These are phyloP conservation scores for Apiospora saccharicola DNA, from an alignment of 2,329 filamentous ascomycete genomes.

Conservation along the genomic window DNA sequence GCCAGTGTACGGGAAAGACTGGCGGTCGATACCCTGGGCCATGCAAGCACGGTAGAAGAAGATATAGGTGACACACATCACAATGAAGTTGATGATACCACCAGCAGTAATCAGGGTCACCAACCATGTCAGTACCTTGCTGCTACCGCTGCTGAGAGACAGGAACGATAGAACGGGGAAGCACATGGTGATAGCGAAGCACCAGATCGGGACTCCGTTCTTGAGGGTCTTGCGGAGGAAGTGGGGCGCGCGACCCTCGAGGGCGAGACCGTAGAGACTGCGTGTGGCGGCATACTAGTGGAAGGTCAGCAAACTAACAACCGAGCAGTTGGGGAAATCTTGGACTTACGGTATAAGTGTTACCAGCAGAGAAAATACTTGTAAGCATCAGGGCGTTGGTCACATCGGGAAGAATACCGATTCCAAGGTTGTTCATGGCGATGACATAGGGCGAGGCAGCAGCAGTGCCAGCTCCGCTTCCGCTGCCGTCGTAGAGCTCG, in stretches of 20 bases:
- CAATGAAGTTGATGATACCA: conserved; percentile 31
- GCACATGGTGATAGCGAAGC: conserved; percentile 60
- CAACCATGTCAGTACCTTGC: conserved; percentile 28
- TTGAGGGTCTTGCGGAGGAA: conserved; percentile 59
- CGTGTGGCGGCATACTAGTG: conserved; percentile 60
- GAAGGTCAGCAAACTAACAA: conserved; percentile 11
- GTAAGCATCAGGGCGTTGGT: conserved; percentile 66
- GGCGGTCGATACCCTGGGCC: conserved; percentile 57
- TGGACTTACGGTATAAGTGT: conserved; percentile 54
- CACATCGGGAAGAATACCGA: conserved; percentile 60
- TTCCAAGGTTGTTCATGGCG: conserved; percentile 60
- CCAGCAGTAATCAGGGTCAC: conserved; percentile 31
- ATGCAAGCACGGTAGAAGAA: conserved; percentile 60
- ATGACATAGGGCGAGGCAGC: conserved; percentile 62
- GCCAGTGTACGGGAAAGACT: conserved; percentile 61
- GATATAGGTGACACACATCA: conserved; percentile 56
- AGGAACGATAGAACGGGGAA: conserved; percentile 69
- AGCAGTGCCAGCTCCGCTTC: conserved; percentile 35
- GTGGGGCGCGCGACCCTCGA: conserved; percentile 59
- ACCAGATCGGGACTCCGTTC: conserved; percentile 67
- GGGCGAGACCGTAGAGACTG: conserved; percentile 61
- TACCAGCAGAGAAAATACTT: conserved; percentile 64
- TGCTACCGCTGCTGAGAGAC: conserved; percentile 36
- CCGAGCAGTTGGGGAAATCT: not conserved
- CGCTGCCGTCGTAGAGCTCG: conserved; percentile 42